phyloP scores from a whole-genome alignment of 441 rosid species.

The Gossypium schwendimanii region DNA sequence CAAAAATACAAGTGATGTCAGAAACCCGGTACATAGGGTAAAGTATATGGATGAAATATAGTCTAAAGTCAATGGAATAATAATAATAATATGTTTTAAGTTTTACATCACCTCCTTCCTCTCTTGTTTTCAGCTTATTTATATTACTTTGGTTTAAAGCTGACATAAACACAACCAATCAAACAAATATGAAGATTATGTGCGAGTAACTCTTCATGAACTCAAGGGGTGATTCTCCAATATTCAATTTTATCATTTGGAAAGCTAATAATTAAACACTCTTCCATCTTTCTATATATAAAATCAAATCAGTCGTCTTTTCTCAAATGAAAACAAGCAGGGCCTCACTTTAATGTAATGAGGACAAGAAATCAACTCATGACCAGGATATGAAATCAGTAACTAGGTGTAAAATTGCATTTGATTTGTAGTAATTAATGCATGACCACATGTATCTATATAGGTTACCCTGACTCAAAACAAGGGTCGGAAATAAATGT shows the following conservation, averaged over 20 bases:
- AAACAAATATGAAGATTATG: background rate
- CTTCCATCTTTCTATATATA: background rate
- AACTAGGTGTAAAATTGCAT: background rate
- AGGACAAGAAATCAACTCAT: background rate
- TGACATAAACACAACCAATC: background rate
- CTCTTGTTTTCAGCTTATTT: background rate
- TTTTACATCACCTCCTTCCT: background rate
- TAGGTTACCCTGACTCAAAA: too few relatives aligned
- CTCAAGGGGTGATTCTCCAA: too few relatives aligned
- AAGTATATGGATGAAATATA: constrained; percentile 13
- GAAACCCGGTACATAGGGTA: background rate
- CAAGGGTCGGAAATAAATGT: too few relatives aligned
- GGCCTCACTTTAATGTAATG: background rate
- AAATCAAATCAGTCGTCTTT: background rate
- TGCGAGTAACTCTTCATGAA: too few relatives aligned
- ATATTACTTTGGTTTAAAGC: background rate
- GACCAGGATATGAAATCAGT: background rate
- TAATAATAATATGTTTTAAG: background rate
- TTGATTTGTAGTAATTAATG: background rate
- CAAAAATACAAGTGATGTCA: background rate
- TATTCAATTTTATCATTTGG: too few relatives aligned
- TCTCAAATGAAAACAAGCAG: background rate
- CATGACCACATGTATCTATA: background rate
- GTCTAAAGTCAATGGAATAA: background rate
- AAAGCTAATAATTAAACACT: background rate